Base-by-base conservation (phyloP, 1,284 basidiomycete genomes). In the Trichosporon ovoides region DNA sequence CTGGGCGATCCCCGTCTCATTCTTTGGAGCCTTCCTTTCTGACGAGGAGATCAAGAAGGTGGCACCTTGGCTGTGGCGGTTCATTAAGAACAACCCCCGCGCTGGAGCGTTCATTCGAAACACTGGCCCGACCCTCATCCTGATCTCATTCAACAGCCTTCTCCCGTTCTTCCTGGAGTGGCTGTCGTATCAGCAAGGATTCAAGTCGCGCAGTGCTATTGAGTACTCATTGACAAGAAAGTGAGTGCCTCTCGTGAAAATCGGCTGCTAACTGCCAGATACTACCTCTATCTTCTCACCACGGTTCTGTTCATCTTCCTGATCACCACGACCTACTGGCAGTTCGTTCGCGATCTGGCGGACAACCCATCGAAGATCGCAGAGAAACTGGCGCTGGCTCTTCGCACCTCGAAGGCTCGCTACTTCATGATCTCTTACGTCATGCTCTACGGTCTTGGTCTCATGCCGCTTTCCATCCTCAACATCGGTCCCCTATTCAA, bases 231-330 rank as follows among this genome's bases (percentile, higher is more conserved):
- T 98, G 40, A 77, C 98, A 72, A 90, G 88, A 68, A 98, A 97
- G 89, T 94, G 60, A 59, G 84, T 18, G 9, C 18, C 3, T n/a
- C 16, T 33, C 19, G 34, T 43, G 36, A 16, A 11, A 37, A 12
- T n/a, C 13, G 16, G 10, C 52, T 22, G 56, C 53, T 53, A 62
- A 40, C 3, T 33, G 14, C 11, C 66, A 93, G 90, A 82, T 93
- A 96, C 73, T 91, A 96, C 70, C 81, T 98, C 46, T 97, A 97
- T 80, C 82, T 98, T 0, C 82, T 98, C 59, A 82, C 93, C 74
- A 94, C 94, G 65, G 94, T 97, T 43, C 87, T 98, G 33, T 96
- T 98, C 77, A 91, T 97, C 65, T 97, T 97, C 80, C 83, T 98
- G 12, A 80, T 95, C 48, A 89, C 91, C 0, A 88, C 86, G 51